These are phyloP conservation scores for Przewalskia tangutica DNA, from an alignment of 257 asterid species.

Conservation along the genomic window DNA sequence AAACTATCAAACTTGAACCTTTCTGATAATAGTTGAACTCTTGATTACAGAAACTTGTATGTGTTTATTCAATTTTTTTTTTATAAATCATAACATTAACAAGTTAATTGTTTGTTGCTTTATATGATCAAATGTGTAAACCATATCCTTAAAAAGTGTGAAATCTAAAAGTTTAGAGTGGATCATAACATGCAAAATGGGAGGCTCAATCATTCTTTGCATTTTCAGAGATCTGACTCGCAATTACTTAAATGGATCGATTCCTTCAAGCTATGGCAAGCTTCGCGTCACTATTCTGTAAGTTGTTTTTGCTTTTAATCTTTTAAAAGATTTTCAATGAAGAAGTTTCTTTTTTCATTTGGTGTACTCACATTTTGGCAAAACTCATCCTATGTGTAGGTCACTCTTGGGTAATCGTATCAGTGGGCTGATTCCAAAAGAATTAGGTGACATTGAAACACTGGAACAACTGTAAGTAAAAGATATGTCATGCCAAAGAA, in stretches of 20 bases:
- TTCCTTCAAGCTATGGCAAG: slow-evolving; percentile 45
- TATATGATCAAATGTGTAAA: neutral
- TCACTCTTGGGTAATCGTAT: slow-evolving; percentile 71
- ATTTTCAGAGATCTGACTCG: slow-evolving; percentile 59
- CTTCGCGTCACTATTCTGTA: slow-evolving; percentile 47
- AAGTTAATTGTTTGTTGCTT: neutral
- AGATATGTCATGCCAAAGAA: no score
- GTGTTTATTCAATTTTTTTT: neutral
- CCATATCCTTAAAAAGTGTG: neutral
- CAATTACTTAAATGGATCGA: slow-evolving; percentile 65
- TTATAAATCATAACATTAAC: neutral
- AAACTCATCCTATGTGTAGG: slow-evolving; percentile 25
- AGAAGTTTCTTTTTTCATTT: neutral
- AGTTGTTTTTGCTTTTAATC: slow-evolving; percentile 13
- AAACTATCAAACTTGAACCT: neutral
- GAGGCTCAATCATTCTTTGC: neutral
- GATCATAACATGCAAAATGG: neutral
- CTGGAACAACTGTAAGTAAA: slow-evolving; percentile 61
- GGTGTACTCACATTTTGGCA: neutral
- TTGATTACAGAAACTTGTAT: neutral
- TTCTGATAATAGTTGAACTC: neutral
- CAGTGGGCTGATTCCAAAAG: slow-evolving; percentile 58
- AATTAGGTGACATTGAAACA: slow-evolving; percentile 59
- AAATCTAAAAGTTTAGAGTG: neutral
- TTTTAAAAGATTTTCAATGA: neutral